Base-by-base conservation (phyloP, 129 eudicot genomes). In the Helianthus tuberosus region DNA sequence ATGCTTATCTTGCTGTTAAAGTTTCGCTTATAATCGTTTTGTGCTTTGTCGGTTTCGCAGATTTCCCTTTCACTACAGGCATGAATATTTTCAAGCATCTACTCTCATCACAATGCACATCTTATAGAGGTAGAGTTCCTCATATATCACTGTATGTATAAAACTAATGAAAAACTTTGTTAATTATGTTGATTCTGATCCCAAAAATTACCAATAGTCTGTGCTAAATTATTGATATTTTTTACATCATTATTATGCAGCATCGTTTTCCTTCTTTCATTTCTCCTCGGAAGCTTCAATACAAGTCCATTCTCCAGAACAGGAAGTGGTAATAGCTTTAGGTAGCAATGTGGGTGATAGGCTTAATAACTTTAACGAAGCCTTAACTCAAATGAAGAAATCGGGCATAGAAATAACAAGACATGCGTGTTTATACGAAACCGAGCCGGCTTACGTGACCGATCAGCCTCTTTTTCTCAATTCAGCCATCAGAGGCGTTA, bases 391-490 rank as follows among this genome's bases (percentile, higher is more conserved):
- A 44, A 86, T 94, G 98, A 90, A 82, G 72, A 80, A 82, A 79
- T 88, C 85, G 11, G 97, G 97, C 73, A 85, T 94, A n/a, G 27
- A 86, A 16, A 86, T 94, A 48, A 81, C 79, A 16, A 86, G 91
- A 66, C 97, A 94, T 53, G 97, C 77, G 25, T 88, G 97, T 73
- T 75, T 94, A 11, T 94, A 94, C n/a, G 98, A 94, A 86, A 90
- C 98, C 2, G 96, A 77, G 50, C 98, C 98, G 17, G 98, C 93
- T 47, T 94, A 94, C 67, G 93, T 94, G 43, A 88, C 96, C 5
- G 93, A 94, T 74, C 98, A 94, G 25, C 98, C 98, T 48, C 89
- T 46, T 7, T 94, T 94, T 41, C 98, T 94, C 51, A 94, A 94
- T 49, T 94, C 98, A 43, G 98, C 97, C 14, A 81, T 94, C 71